A percentile compares a stretch with the other conserved stretches of the same genome.
Evolutionary conservation across 23 red algal genomes (phyloP).

Genomic region (Porphyridium purpureum): DNA sequence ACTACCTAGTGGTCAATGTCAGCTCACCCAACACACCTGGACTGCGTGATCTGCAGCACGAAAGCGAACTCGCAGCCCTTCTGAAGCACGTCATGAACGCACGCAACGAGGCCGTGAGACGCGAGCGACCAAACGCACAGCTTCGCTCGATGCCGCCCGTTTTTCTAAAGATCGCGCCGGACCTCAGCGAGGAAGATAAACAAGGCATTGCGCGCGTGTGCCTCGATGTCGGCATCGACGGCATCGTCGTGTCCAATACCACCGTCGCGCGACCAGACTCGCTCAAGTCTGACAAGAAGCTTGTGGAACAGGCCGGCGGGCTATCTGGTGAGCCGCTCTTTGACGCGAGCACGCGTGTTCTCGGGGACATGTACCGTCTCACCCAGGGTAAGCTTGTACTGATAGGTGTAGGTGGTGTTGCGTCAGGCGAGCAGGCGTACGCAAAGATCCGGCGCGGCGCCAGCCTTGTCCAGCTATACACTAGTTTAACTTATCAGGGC

Average conservation of each 20-base stretch:
- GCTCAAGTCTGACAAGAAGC: not conserved
- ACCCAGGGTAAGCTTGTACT: slow-evolving; percentile 44
- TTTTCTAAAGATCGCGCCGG: slow-evolving; percentile 82
- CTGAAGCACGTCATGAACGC: slow-evolving; percentile 26
- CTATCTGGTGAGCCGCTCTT: slow-evolving; percentile 55
- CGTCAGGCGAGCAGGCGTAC: slow-evolving; percentile 67
- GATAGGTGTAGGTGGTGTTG: slow-evolving; percentile 72
- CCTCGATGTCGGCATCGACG: slow-evolving; percentile 44
- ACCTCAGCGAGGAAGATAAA: slow-evolving; percentile 46
- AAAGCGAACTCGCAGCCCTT: slow-evolving; percentile 14
- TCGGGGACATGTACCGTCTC: slow-evolving; percentile 27
- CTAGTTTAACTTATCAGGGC: slow-evolving; percentile 56
- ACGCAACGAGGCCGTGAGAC: no score
- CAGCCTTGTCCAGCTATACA: slow-evolving; percentile 79
- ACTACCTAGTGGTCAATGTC: slow-evolving; percentile 95
- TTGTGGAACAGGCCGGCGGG: slow-evolving; percentile 40
- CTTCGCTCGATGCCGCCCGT: slow-evolving; percentile 65
- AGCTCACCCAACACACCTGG: slow-evolving; percentile 86
- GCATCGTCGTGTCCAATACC: slow-evolving; percentile 77
- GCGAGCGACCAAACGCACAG: no score
- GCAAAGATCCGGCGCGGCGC: slow-evolving; percentile 87
- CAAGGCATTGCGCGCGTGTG: slow-evolving; percentile 38
- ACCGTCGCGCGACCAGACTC: slow-evolving; percentile 23
- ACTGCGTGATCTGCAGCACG: slow-evolving; percentile 52
- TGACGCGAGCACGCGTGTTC: slow-evolving; percentile 23